phyloP scores from a whole-genome alignment of 106 monocot genomes.

The Dendrobium nobile region DNA sequence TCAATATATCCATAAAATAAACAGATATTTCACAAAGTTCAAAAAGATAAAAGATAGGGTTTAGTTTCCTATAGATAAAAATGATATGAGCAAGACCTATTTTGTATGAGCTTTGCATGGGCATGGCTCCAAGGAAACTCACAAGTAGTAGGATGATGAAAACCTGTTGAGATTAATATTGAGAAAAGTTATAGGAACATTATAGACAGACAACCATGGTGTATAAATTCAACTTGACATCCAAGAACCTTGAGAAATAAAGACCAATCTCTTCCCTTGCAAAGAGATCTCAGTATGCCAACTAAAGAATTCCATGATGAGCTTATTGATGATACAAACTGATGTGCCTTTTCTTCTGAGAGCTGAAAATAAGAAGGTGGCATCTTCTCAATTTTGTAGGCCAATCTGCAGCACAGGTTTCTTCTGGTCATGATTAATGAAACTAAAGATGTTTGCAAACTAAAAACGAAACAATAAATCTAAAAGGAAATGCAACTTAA shows the following conservation, averaged over 20 bases:
- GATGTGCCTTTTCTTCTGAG: conserved; percentile 47
- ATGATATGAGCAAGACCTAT: conserved; percentile 37
- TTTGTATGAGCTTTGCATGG: conserved; percentile 36
- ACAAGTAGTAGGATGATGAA: conserved; percentile 23
- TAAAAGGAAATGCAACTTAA: background rate
- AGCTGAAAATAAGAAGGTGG: conserved; percentile 63
- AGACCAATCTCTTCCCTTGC: conserved; percentile 79
- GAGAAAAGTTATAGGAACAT: background rate
- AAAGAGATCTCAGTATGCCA: conserved; percentile 61
- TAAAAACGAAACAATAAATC: background rate
- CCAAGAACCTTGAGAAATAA: conserved; percentile 54
- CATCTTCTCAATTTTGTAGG: conserved; percentile 75
- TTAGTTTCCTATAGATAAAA: background rate
- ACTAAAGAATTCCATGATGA: conserved; percentile 74
- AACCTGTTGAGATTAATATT: conserved; percentile 31
- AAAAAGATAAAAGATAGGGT: background rate
- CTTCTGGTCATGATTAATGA: conserved; percentile 2
- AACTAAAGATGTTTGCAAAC: background rate
- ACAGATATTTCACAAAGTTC: background rate
- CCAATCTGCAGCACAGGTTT: conserved; percentile 37
- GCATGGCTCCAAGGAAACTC: conserved; percentile 43
- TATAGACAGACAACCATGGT: background rate
- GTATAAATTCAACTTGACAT: background rate
- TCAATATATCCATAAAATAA: background rate
- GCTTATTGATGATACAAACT: conserved; percentile 37